Evolutionary conservation across 306 rosid genomes (phyloP), one percentile per base, ranked within the genome.

Genomic region (Trichosanthes cucumerina): DNA sequence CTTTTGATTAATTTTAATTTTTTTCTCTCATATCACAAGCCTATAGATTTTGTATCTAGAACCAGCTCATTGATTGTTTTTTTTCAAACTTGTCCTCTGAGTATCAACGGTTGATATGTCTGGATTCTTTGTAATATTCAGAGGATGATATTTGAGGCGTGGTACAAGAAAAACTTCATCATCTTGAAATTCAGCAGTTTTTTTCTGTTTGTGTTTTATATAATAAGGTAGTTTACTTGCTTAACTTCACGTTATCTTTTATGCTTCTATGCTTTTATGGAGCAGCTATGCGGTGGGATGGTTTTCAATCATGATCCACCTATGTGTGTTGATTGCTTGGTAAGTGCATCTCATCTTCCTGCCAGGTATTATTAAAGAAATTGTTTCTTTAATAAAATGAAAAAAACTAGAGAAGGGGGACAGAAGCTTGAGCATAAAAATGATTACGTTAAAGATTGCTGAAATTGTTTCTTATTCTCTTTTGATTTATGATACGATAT

Each of bases 281-380:
- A 78, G 77, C 97, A 95, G 99, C 97, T 92, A 28, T 95, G 99
- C 62, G 87, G 88, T 86, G 91, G 88, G 85, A 88, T 95, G 98
- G 72, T 90, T 86, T 95, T 95, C 90, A 92, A 95, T 87, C 98
- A 92, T 9, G 91, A 92, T 79, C 92, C 88, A 34, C 99, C 99
- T 80, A 74, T 62, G 76, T 95, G 97, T 77, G 87, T 89, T 70
- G 97, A 86, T 82, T 95, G 99, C 86, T 69, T n/a, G 99, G 99
- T 88, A 91, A 83, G 80, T 69, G 47, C 80, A 65, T 85, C 88
- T 81, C 76, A 76, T 80, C 44, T 59, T 79, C 49, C 50, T 34
- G 24, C 2, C 14, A 36, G 4, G 23, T 26, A 63, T 63, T 33
- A 7, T 33, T 63, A 63, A 63, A 63, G 6, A 63, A 24, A 16